phyloP scores from a whole-genome alignment of 805 yeast genomes.

The Babjeviella inositovora region DNA sequence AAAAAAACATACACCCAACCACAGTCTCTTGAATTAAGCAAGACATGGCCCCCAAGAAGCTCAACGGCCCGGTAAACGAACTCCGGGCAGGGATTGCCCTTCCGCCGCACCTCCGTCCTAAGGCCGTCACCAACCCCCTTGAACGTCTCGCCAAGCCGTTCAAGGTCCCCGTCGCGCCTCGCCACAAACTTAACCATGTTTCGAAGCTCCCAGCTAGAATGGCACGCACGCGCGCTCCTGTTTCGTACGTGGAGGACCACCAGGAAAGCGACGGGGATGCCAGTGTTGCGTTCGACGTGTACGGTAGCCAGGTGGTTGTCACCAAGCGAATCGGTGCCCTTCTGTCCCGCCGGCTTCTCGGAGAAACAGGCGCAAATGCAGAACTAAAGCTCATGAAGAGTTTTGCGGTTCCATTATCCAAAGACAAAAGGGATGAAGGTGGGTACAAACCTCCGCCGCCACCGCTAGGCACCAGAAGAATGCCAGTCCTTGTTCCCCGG shows the following conservation, averaged over 20 bases:
- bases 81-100: constrained; percentile 62
- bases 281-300: background rate
- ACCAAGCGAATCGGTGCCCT: constrained; percentile 40
- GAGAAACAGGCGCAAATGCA: constrained; percentile 14
- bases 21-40: too few relatives aligned
- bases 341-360: constrained; percentile 32
- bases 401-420: constrained; percentile 49
- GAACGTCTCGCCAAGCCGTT: constrained; percentile 49
- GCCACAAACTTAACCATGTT: background rate
- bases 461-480: constrained; percentile 69
- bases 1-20: too few relatives aligned
- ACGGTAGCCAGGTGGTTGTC: constrained; percentile 3
- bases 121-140: constrained; percentile 34
- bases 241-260: too few relatives aligned
- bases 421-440: constrained; percentile 15
- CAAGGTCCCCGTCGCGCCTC: constrained; percentile 35
- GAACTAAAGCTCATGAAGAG: constrained; percentile 25
- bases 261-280: background rate
- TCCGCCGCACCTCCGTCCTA: constrained; percentile 35
- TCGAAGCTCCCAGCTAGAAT: background rate
- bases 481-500: constrained; percentile 59
- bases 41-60: too few relatives aligned
- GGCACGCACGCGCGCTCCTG: too few relatives aligned
- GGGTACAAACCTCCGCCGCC: constrained; percentile 38
- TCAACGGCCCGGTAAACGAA: constrained; percentile 24